A percentile compares a stretch with the other conserved stretches of the same genome.
Conservation (phyloP, 73 alveolate species). For the Paramecium biaurelia region DNA sequence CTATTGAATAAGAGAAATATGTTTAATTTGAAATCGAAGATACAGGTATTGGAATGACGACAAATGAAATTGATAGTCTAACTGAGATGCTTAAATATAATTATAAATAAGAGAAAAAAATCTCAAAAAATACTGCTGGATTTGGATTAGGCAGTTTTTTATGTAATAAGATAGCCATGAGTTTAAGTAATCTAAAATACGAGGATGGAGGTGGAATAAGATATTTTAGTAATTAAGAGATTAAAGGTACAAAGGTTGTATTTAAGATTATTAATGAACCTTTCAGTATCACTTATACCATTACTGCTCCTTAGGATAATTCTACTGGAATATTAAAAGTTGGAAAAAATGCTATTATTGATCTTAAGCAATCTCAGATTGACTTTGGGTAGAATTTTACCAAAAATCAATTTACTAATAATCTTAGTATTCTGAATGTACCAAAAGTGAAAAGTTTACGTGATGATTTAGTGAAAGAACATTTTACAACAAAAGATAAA, state of each 20-base stretch:
- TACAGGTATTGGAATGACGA: constrained; percentile 58
- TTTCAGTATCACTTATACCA: neutral
- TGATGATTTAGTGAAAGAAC: neutral
- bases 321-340: neutral
- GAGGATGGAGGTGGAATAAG: constrained; percentile 23
- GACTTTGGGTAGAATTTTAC: neutral
- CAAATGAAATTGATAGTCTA: neutral
- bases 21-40: constrained; percentile 36
- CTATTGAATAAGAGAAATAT: neutral
- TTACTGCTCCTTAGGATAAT: neutral
- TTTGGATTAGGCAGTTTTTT: constrained; percentile 40
- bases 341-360: neutral
- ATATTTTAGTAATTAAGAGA: neutral
- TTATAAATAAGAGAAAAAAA: neutral
- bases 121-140: constrained; percentile 35
- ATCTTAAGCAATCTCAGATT: neutral
- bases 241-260: neutral
- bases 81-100: neutral
- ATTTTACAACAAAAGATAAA: neutral
- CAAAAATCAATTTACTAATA: neutral
- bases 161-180: neutral
- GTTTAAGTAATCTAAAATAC: constrained; percentile 1
- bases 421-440: neutral
- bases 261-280: neutral
- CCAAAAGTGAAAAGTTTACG: neutral